Conservation (phyloP, 306 rosid species). For the Potentilla sterilis region DNA sequence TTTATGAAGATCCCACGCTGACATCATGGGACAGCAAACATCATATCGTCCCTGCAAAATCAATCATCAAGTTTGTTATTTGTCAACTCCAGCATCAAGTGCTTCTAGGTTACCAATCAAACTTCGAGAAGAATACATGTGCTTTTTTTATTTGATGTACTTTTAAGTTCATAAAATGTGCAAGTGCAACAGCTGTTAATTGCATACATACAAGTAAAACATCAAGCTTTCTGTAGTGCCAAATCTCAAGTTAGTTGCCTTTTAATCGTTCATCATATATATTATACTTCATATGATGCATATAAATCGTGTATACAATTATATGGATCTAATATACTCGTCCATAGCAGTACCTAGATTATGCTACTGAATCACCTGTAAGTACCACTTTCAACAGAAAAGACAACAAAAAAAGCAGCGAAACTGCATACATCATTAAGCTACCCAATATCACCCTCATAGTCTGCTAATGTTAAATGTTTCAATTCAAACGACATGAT, state of each 20-base stretch:
- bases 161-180: background rate
- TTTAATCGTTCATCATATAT: background rate
- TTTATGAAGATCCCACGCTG: slow-evolving; percentile 99
- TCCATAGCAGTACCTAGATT: background rate
- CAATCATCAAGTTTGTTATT: background rate
- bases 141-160: background rate
- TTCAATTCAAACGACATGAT: background rate
- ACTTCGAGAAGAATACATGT: background rate
- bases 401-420: background rate
- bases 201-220: background rate
- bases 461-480: background rate
- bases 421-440: background rate
- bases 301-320: background rate
- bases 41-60: slow-evolving; percentile 85
- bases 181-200: background rate
- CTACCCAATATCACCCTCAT: background rate
- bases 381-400: background rate
- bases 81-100: background rate
- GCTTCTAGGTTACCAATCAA: background rate
- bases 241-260: background rate
- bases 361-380: background rate
- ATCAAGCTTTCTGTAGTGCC: slow-evolving; percentile 1
- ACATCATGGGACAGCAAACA: slow-evolving; percentile 92
- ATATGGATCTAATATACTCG: background rate
- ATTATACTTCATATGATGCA: background rate